These are phyloP conservation scores for Aureoboletus auriporus DNA, from an alignment of 768 basidiomycete genomes.

Conservation along the genomic window DNA sequence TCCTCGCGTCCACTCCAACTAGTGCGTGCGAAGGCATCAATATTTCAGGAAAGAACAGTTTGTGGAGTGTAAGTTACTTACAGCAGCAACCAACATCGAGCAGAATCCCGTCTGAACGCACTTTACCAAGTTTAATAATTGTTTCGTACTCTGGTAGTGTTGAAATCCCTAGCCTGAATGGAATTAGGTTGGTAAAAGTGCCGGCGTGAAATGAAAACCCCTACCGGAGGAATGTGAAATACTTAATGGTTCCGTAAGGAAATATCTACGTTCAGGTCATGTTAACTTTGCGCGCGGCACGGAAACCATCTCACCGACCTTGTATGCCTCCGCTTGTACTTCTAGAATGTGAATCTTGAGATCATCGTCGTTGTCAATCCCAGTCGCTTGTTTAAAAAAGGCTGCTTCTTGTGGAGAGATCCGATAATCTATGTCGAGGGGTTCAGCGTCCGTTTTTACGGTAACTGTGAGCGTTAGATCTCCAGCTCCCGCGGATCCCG, in stretches of 20 bases:
- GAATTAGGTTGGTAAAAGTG: background rate
- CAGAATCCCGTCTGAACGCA: slow-evolving; percentile 34
- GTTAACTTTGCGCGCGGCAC: background rate
- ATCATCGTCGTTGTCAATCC: slow-evolving; percentile 24
- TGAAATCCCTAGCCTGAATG: slow-evolving; percentile 10
- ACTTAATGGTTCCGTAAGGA: slow-evolving; percentile 27
- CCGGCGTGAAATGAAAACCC: background rate
- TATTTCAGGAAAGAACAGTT: background rate
- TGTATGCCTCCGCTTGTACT: slow-evolving; percentile 28
- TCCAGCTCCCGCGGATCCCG: background rate
- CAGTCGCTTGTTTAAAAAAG: slow-evolving; percentile 29
- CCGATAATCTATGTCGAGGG: background rate
- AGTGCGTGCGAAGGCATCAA: background rate
- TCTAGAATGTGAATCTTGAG: slow-evolving; percentile 28
- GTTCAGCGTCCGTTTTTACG: background rate
- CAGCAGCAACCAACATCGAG: slow-evolving; percentile 46
- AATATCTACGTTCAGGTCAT: slow-evolving; percentile 14
- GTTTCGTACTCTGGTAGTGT: slow-evolving; percentile 14
- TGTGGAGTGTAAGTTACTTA: slow-evolving; percentile 26
- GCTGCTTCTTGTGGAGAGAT: slow-evolving; percentile 13
- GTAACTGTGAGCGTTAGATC: background rate
- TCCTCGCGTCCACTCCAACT: slow-evolving; percentile 11
- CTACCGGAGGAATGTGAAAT: slow-evolving; percentile 23
- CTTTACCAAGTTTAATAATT: slow-evolving; percentile 34
- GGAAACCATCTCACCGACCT: slow-evolving; percentile 13